phyloP scores from a whole-genome alignment of 2,329 filamentous ascomycete genomes.

The Penicillium psychrosexuale region DNA sequence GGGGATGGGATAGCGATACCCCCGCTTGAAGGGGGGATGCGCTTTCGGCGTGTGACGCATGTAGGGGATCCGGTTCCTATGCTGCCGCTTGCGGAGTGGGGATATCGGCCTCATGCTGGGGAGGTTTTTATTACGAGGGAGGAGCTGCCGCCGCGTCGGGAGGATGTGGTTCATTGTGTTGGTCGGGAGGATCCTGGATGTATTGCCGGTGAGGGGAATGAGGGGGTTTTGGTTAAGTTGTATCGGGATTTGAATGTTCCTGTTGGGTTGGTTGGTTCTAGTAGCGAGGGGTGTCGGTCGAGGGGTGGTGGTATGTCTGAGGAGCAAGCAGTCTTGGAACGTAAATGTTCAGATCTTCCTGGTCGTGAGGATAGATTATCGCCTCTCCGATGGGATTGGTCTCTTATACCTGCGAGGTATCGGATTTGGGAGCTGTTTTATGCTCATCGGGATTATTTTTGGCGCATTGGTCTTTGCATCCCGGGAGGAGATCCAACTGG shows the following conservation, averaged over 20 bases:
- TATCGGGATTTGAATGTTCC: constrained; percentile 12
- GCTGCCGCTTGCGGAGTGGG: constrained; percentile 83
- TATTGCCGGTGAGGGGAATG: constrained; percentile 58
- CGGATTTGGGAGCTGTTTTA: constrained; percentile 92
- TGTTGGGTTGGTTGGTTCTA: neutral
- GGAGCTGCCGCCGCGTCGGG: constrained; percentile 63
- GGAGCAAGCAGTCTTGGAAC: constrained; percentile 25
- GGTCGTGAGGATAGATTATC: constrained; percentile 15
- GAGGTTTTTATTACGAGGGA: constrained; percentile 81
- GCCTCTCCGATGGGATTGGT: constrained; percentile 19
- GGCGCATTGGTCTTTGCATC: constrained; percentile 84
- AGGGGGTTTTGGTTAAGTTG: constrained; percentile 2
- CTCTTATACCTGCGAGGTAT: constrained; percentile 51
- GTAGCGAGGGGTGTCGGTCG: constrained; percentile 1
- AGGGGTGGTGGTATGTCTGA: neutral
- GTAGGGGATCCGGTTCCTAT: constrained; percentile 82
- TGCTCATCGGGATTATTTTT: constrained; percentile 95
- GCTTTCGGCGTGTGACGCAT: constrained; percentile 80
- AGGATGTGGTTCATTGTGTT: constrained; percentile 67
- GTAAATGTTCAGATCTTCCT: constrained; percentile 7
- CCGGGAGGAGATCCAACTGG: constrained; percentile 60
- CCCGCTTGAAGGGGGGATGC: neutral
- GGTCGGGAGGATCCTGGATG: constrained; percentile 71
- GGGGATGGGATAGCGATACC: constrained; percentile 18
- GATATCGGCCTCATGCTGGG: constrained; percentile 77